These are phyloP conservation scores for Dictyostelium discoideum DNA, from an alignment of 78 protist genomes.

Conservation along the genomic window DNA sequence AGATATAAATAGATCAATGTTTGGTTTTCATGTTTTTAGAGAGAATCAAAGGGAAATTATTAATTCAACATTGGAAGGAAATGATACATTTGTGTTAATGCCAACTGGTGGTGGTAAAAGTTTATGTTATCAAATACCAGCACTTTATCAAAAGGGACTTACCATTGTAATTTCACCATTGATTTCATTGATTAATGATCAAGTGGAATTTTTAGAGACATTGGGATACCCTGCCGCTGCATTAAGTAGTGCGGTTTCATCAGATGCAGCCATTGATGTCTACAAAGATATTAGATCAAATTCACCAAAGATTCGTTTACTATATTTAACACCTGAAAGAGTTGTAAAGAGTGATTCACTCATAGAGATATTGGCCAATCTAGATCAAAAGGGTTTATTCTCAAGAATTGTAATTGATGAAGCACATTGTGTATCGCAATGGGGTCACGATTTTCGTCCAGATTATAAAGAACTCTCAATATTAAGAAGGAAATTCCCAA, in stretches of 20 bases:
- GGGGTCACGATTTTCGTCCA: slow-evolving; percentile 99
- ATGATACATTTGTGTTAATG: slow-evolving; percentile 96
- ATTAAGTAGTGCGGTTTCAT: background rate
- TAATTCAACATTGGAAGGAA: slow-evolving; percentile 88
- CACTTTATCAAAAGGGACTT: slow-evolving; percentile 2
- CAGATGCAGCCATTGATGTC: background rate
- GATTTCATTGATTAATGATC: slow-evolving; percentile 98
- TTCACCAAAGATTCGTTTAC: slow-evolving; percentile 26
- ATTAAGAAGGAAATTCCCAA: slow-evolving; percentile 57
- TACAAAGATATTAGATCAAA: slow-evolving; percentile 5
- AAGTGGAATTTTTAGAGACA: slow-evolving; percentile 75
- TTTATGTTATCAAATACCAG: slow-evolving; percentile 91
- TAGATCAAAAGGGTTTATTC: background rate
- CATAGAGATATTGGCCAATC: background rate
- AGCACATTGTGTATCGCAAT: slow-evolving; percentile 98
- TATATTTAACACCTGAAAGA: slow-evolving; percentile 92
- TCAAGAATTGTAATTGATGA: slow-evolving; percentile 95
- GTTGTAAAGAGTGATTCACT: slow-evolving; percentile 27
- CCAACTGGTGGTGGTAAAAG: slow-evolving; percentile 99
- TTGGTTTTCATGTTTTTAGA: slow-evolving; percentile 83
- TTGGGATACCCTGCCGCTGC: slow-evolving; percentile 24
- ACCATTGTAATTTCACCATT: slow-evolving; percentile 94
- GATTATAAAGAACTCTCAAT: slow-evolving; percentile 83
- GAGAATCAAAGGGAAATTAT: slow-evolving; percentile 89
- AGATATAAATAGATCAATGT: slow-evolving; percentile 4